Conservation (phyloP, 225 moss, liverwort and hornwort genomes). For the Straminergon stramineum region DNA sequence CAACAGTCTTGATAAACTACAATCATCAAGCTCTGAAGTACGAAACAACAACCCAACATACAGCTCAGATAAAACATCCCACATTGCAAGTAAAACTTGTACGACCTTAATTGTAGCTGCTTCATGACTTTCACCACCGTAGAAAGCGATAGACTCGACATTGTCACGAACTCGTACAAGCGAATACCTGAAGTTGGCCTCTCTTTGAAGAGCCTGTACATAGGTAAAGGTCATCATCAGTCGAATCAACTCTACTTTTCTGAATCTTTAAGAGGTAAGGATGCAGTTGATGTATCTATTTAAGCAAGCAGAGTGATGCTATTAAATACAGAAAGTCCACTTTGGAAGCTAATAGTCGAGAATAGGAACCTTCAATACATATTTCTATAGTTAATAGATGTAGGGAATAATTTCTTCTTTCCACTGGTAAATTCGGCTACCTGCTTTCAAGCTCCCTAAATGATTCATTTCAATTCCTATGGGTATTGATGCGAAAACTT, state of each 20-base stretch:
- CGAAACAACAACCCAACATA: background rate
- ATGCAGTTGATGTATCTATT: background rate
- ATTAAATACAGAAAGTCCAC: background rate
- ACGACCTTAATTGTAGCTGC: slow-evolving; percentile 65
- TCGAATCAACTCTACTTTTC: background rate
- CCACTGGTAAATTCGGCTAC: background rate
- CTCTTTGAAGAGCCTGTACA: slow-evolving; percentile 72
- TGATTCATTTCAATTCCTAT: background rate
- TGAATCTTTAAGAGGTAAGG: background rate
- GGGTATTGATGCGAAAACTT: background rate
- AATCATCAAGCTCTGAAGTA: background rate
- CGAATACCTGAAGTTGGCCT: slow-evolving; percentile 95
- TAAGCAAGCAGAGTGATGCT: background rate
- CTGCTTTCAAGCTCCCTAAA: background rate
- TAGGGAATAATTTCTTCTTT: background rate
- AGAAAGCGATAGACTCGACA: slow-evolving; percentile 94
- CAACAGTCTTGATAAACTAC: background rate
- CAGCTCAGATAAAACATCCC: background rate
- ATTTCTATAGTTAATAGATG: background rate
- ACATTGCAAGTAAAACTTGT: background rate
- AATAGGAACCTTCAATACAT: background rate
- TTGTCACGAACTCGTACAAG: slow-evolving; percentile 93
- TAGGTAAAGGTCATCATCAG: background rate
- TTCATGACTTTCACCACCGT: slow-evolving; percentile 83
- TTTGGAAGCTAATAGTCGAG: background rate